Evolutionary conservation across 129 eudicot genomes (phyloP), one percentile per base, ranked within the genome.

Genomic region (Flaveria trinervia): DNA sequence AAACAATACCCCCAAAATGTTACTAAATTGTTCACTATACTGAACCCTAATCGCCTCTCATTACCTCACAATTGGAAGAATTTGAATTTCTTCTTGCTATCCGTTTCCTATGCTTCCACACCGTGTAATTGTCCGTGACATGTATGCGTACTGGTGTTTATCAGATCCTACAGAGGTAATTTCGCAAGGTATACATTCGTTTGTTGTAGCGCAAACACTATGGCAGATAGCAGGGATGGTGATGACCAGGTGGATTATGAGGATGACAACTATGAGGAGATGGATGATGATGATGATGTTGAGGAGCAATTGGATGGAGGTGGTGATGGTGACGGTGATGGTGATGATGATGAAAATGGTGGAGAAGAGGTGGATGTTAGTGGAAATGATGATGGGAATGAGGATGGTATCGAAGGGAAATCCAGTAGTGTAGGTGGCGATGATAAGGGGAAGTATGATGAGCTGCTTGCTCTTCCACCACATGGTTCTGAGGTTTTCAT

Each of bases 401-500:
- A 85, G 66, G 60, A 59, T 68, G 82, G 45, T 49, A 77, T 71
- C 55, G 88, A 87, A 68, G 87, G 85, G 54, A 83, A 79, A 48
- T 78, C 81, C 9, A 46, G 77, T 36, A 79, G 72, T 39, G 77
- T 83, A 23, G 43, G 56, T 36, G 84, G 83, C 16, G 88, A 45
- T 5, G 89, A 87, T 33, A 82, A 66, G 14, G 87, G 75, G 52
- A 85, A 92, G 81, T 86, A 65, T 82, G 89, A 86, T 65, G 94
- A 91, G 70, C 87, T 95, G 79, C 96, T 95, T 72, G 85, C 91
- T 64, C 88, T 89, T 64, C 99, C 99, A 20, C 97, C 99, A 2
- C 90, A 88, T 74, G 97, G 99, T n/a, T 89, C 99, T 7, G 99
- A 95, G 83, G 81, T 95, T 67, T 95, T 95, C 75, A 89, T 95